Evolutionary conservation across 148 eudicot species (phyloP).

Genomic region (Chenopodium album): DNA sequence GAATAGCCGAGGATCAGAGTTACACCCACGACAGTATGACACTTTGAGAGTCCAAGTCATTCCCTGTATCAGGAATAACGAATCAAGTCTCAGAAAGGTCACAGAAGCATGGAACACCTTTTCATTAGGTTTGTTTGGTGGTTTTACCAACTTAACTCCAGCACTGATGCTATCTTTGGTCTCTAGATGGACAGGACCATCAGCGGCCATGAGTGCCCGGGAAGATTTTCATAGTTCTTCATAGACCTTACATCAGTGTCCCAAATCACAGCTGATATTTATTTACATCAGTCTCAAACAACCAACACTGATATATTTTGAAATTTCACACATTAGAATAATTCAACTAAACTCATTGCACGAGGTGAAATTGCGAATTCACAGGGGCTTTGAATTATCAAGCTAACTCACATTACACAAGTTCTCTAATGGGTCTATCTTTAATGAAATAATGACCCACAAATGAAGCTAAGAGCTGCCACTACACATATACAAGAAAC

Average conservation of each 20-base stretch:
- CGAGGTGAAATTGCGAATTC: constrained; percentile 7
- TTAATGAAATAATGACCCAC: constrained; percentile 18
- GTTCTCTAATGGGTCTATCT: constrained; percentile 5
- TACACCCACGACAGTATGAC: too few species aligned
- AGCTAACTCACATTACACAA: constrained; percentile 19
- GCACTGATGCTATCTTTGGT: background rate
- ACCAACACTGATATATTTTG: background rate
- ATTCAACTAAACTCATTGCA: background rate
- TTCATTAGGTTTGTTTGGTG: background rate
- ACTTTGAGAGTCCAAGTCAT: too few species aligned
- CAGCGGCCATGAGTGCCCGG: too few species aligned
- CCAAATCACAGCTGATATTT: too few species aligned
- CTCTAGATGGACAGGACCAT: background rate
- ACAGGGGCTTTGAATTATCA: constrained; percentile 7
- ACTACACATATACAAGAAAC: constrained; percentile 32
- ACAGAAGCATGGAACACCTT: background rate
- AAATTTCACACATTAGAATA: background rate
- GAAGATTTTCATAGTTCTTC: too few species aligned
- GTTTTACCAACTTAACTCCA: background rate
- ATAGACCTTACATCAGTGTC: too few species aligned
- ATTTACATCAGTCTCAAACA: background rate
- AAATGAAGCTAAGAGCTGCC: constrained; percentile 23
- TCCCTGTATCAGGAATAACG: too few species aligned
- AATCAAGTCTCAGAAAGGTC: too few species aligned
- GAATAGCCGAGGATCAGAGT: too few species aligned